A percentile compares a stretch with the other conserved stretches of the same genome.
These are phyloP conservation scores for Kregervanrija pseudodelftensis DNA, from an alignment of 805 yeast species.

Conservation along the genomic window DNA sequence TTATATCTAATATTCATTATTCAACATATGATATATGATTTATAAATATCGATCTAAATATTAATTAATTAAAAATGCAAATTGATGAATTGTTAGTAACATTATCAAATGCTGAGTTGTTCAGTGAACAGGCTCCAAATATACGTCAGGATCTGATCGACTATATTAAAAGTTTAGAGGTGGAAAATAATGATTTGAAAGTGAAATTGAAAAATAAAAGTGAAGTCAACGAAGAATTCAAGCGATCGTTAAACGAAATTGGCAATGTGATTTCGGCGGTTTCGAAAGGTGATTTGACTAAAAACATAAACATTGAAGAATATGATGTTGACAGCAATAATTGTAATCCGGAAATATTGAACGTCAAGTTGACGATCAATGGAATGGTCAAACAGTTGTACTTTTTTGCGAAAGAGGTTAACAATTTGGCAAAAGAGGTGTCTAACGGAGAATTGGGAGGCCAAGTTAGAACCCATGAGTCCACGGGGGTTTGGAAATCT, in stretches of 20 bases:
- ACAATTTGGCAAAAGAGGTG: conserved; percentile 82
- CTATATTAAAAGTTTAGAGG: conserved; percentile 8
- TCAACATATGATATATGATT: no score
- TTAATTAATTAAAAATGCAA: no score
- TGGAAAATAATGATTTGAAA: conserved; percentile 13
- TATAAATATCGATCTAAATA: no score
- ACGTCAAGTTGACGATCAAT: conserved; percentile 75
- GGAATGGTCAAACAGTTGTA: conserved; percentile 86
- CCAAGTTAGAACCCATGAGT: conserved; percentile 77
- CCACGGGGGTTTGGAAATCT: conserved; percentile 83
- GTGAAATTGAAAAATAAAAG: conserved; percentile 14
- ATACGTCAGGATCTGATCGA: conserved; percentile 15
- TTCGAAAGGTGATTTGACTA: conserved; percentile 81
- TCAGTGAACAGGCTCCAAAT: conserved; percentile 14
- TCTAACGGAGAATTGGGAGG: conserved; percentile 90
- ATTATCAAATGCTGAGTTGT: conserved; percentile 17
- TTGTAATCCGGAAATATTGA: conserved; percentile 69
- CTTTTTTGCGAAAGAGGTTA: conserved; percentile 73
- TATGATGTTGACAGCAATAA: conserved; percentile 34
- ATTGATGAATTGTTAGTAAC: neutral
- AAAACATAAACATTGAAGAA: conserved; percentile 67
- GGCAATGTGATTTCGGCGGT: conserved; percentile 85
- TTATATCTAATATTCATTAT: no score
- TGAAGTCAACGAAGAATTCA: conserved; percentile 60
- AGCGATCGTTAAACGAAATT: conserved; percentile 66